Evolutionary conservation across 257 asterid species (phyloP), one percentile per base, ranked within the genome.

Genomic region (Fraxinus americana): DNA sequence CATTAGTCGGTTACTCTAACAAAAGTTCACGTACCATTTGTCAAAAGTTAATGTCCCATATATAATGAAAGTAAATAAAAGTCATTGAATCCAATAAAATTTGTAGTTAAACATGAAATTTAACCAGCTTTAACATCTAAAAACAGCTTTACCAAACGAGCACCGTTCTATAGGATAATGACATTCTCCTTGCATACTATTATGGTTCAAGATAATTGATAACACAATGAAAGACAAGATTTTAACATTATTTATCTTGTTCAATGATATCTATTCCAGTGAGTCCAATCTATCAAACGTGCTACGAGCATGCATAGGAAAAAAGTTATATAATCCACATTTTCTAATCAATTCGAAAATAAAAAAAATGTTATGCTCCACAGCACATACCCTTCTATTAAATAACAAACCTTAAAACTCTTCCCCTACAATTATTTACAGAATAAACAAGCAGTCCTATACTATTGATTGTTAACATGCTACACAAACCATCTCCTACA

Each of bases 371-470:
- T 9, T 11, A 25, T 7, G 34, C 29, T 41, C 27, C 74, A 41
- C 30, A 54, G 25, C 66, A 45, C 67, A 54, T 65, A 50, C 75
- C 77, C 39, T 79, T 71, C 70, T 29, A 75, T 63, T 78, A 77
- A 70, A 74, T n/a, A 72, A 73, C 68, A 68, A 27, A 61, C 27
- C 3, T 35, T 45, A 11, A 21, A 73, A 80, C 43, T 29, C 39
- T 74, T 71, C 1, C 36, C 75, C 75, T 57, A 80, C 59, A 77
- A 11, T 41, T 78, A 86, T 82, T 66, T 71, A 78, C 86, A 80
- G 10, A 77, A 39, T 78, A 38, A 74, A 65, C 73, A 59, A 73
- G 54, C 57, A 79, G 29, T 73, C 75, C 78, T 79, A 76, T 41
- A 23, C 80, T 73, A 70, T 30, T 16, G 29, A 72, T 12, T 80